Base-by-base conservation (phyloP, 2,329 filamentous ascomycete genomes). In the Calonectria crousiana region DNA sequence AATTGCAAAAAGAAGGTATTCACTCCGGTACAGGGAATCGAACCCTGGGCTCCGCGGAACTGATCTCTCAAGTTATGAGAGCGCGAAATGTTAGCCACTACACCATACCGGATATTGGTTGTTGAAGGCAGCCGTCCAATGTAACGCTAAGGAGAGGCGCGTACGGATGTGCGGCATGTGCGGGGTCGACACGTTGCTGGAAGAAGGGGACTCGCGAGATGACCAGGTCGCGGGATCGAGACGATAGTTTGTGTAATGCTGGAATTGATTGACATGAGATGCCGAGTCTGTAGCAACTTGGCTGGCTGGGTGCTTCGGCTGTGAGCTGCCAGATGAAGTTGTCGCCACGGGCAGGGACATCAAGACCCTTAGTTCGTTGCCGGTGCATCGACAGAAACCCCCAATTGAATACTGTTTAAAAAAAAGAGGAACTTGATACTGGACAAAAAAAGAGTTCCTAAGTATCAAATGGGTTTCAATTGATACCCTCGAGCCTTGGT, bases 41-140 rank as follows among this genome's bases (percentile, higher is more conserved):
- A 62, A 62, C 77, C 77, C 77, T 79, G 77, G 78, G 77, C 77
- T 79, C 77, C 77, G 77, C 77, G 77, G 77, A 32, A 34, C 71
- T 71, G 23, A 71, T 78, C 77, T 14, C 75, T 77, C 74, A 79
- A 18, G 67, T 75, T 76, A 69, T 79, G 66, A 72, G 73, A 69
- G 73, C 77, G 77, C 74, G 75, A 78, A 78, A 79, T 78, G 77
- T 78, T 79, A 75, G 77, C 78, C 78, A 79, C 77, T 80, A 79
- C 78, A 80, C 77, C 78, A 80, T 79, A 79, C 77, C 78, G 78
- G 78, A 80, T 75, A 23, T 16, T 71, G 70, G 44, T 64, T 47
- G 60, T 44, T 64, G 36, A 14, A 18, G 5, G 26, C 8, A 26
- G 16, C 16, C 2, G n/a, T 28, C 34, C 34, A 60, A 64, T 47